phyloP scores from a whole-genome alignment of 805 yeast genomes.

The Teunomyces funiuensis region DNA sequence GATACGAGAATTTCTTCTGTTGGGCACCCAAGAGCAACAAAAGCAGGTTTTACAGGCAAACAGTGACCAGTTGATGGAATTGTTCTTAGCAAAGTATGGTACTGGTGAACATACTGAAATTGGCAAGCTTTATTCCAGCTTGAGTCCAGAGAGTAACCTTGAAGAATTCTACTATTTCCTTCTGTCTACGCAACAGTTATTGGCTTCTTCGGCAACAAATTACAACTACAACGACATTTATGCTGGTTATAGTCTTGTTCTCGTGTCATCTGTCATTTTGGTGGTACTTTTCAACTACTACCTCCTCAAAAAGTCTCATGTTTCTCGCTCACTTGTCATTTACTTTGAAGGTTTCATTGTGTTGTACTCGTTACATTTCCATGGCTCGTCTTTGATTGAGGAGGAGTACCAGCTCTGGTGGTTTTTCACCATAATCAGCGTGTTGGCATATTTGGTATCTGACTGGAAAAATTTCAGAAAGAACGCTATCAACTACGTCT shows the following conservation, averaged over 20 bases:
- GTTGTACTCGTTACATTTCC: constrained; percentile 65
- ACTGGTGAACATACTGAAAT: constrained; percentile 8
- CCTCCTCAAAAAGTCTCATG: constrained; percentile 1
- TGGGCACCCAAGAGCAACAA: constrained; percentile 34
- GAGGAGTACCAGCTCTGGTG: constrained; percentile 98
- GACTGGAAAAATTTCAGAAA: background rate
- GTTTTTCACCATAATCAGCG: constrained; percentile 37
- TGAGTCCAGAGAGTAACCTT: constrained; percentile 11
- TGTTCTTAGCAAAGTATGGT: constrained; percentile 44
- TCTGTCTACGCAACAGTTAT: constrained; percentile 43
- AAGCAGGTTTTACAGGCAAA: constrained; percentile 49
- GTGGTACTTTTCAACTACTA: constrained; percentile 1
- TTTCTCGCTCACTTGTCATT: background rate
- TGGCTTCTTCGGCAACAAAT: constrained; percentile 67
- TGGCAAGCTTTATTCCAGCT: constrained; percentile 13
- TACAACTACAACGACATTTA: constrained; percentile 58
- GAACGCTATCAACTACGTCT: constrained; percentile 2
- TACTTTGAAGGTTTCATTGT: constrained; percentile 38
- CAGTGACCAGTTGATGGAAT: constrained; percentile 52
- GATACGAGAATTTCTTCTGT: constrained; percentile 52
- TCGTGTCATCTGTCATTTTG: constrained; percentile 28
- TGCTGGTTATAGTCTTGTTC: constrained; percentile 24
- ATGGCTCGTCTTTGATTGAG: constrained; percentile 76
- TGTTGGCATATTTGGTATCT: constrained; percentile 9
- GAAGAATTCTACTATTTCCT: constrained; percentile 38